These are phyloP conservation scores for Scheffersomyces insectosa DNA, from an alignment of 1,139 yeast species.

Conservation along the genomic window DNA sequence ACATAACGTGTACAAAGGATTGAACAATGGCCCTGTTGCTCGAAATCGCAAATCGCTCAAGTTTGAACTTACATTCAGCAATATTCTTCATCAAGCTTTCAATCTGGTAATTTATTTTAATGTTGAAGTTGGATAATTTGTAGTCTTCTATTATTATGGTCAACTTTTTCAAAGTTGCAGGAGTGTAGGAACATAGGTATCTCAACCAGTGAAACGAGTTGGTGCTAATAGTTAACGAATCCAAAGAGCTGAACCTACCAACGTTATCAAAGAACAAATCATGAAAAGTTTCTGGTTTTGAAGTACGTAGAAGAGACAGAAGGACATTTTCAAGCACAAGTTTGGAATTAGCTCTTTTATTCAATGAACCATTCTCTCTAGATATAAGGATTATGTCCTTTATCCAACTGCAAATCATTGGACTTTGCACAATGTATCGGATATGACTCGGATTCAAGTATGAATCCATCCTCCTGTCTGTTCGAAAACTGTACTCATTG, in stretches of 20 bases:
- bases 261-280: too few species aligned
- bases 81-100: neutral
- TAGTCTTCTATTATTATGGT: conserved; percentile 1
- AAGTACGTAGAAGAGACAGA: too few species aligned
- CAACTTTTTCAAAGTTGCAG: conserved; percentile 1
- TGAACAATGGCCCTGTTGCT: conserved; percentile 7
- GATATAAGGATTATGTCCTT: too few species aligned
- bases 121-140: neutral
- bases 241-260: conserved; percentile 1
- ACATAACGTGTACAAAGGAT: conserved; percentile 9
- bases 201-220: conserved; percentile 1
- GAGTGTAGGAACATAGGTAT: neutral
- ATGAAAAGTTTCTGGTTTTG: too few species aligned
- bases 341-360: too few species aligned
- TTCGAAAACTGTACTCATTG: neutral
- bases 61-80: conserved; percentile 1
- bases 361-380: too few species aligned
- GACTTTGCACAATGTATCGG: too few species aligned
- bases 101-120: neutral
- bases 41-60: conserved; percentile 5
- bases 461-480: neutral
- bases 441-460: too few species aligned
- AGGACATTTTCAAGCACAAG: too few species aligned
- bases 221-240: conserved; percentile 2
- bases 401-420: too few species aligned